A percentile compares a stretch with the other conserved stretches of the same genome.
Conservation (phyloP, 805 yeast species). For the Ogataea neopini region DNA sequence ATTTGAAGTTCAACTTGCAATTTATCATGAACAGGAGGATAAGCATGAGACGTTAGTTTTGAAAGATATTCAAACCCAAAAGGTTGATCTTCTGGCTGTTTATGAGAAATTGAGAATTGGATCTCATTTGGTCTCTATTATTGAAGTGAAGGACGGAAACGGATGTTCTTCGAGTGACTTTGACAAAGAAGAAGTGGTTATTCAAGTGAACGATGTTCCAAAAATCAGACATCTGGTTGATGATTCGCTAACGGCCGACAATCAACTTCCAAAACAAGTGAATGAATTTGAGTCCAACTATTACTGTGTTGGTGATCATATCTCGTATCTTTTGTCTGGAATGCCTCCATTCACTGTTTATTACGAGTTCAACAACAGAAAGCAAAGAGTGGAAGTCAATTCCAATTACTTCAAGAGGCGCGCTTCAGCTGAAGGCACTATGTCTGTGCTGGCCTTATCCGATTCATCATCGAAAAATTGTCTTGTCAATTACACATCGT, state of each 20-base stretch:
- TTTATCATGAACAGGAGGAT: slow-evolving; percentile 63
- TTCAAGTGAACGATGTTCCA: slow-evolving; percentile 78
- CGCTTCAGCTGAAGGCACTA: slow-evolving; percentile 80
- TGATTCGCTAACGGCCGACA: slow-evolving; percentile 36
- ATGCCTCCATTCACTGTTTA: slow-evolving; percentile 74
- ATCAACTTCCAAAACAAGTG: slow-evolving; percentile 10
- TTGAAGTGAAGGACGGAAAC: slow-evolving; percentile 60
- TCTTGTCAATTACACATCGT: slow-evolving; percentile 54
- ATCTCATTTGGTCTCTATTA: slow-evolving; percentile 59
- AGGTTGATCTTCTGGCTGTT: slow-evolving; percentile 42
- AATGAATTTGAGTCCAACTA: slow-evolving; percentile 32
- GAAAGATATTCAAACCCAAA: slow-evolving; percentile 40
- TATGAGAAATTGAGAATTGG: slow-evolving; percentile 66
- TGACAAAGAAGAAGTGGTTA: slow-evolving; percentile 34
- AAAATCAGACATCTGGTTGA: slow-evolving; percentile 47
- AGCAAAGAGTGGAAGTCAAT: slow-evolving; percentile 52
- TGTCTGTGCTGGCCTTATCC: slow-evolving; percentile 64
- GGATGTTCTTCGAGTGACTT: slow-evolving; percentile 62
- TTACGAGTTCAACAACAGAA: slow-evolving; percentile 68
- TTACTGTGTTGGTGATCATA: slow-evolving; percentile 92
- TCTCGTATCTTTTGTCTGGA: slow-evolving; percentile 75
- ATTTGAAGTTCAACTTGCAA: slow-evolving; percentile 53
- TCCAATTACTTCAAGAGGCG: slow-evolving; percentile 53
- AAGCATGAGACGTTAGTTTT: slow-evolving; percentile 48
- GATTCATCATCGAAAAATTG: slow-evolving; percentile 78